Evolutionary conservation across 495 filamentous ascomycete genomes (phyloP).

Genomic region (Neurospora sp.): DNA sequence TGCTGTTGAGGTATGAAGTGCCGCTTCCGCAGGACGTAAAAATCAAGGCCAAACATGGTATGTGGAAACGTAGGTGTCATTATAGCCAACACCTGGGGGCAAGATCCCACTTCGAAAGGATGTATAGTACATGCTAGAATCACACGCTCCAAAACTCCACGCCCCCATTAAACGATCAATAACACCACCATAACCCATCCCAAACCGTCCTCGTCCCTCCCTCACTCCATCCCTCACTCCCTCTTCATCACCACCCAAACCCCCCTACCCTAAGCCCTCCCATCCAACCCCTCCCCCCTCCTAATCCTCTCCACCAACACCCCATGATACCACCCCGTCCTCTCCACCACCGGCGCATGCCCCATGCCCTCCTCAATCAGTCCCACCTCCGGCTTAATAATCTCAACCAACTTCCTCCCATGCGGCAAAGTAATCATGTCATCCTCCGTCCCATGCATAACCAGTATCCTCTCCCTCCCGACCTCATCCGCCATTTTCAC

Average conservation of each 20-base stretch:
- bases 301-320: slow-evolving; percentile 43
- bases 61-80: too few relatives aligned
- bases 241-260: neutral
- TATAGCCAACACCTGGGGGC: too few relatives aligned
- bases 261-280: slow-evolving; percentile 1
- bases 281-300: slow-evolving; percentile 27
- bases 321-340: slow-evolving; percentile 47
- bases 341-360: slow-evolving; percentile 59
- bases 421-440: slow-evolving; percentile 63
- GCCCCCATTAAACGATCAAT: too few relatives aligned
- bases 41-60: too few relatives aligned
- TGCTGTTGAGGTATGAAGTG: too few relatives aligned
- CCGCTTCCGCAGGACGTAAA: too few relatives aligned
- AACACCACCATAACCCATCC: too few relatives aligned
- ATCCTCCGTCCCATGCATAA: slow-evolving; percentile 65
- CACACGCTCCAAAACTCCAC: too few relatives aligned
- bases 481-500: slow-evolving; percentile 51
- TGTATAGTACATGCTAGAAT: too few relatives aligned
- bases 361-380: slow-evolving; percentile 54
- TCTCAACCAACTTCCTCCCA: slow-evolving; percentile 46
- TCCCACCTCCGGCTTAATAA: slow-evolving; percentile 37
- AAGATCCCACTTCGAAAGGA: too few relatives aligned
- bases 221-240: too few relatives aligned
- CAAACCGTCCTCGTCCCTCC: too few relatives aligned
- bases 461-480: slow-evolving; percentile 59